phyloP scores from a whole-genome alignment of 1,284 basidiomycete genomes.

The Porphyrellus sp. region DNA sequence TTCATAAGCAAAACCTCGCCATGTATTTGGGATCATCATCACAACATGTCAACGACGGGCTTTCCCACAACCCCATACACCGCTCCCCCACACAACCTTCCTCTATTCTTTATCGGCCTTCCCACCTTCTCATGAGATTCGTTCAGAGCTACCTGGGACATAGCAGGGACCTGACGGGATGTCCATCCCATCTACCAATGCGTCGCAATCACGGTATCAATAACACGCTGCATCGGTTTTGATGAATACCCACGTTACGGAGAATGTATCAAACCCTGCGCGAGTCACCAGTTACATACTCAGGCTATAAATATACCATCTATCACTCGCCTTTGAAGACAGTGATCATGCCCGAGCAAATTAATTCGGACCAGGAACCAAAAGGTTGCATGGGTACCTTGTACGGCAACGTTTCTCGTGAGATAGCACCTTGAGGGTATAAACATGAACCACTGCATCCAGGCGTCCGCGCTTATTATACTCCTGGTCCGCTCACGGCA shows the following conservation, averaged over 20 bases:
- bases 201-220: conserved; percentile 42
- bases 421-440: conserved; percentile 59
- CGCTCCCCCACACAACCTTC: conserved; percentile 4
- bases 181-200: no score
- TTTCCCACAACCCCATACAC: background rate
- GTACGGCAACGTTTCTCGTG: conserved; percentile 64
- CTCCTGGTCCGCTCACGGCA: background rate
- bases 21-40: background rate
- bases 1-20: no score
- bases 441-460: conserved; percentile 48
- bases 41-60: background rate
- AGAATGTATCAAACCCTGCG: background rate
- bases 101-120: conserved; percentile 57
- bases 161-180: no score
- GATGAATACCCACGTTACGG: background rate
- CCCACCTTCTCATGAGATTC: conserved; percentile 53
- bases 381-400: conserved; percentile 32
- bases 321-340: conserved; percentile 51
- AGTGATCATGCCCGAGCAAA: conserved; percentile 57
- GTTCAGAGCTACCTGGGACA: conserved; percentile 51
- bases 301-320: no score
- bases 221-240: background rate
- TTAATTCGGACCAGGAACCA: conserved; percentile 60
- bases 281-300: background rate
- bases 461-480: conserved; percentile 33